Evolutionary conservation across 345 rosid genomes (phyloP).

Genomic region (Luvunga scandens): DNA sequence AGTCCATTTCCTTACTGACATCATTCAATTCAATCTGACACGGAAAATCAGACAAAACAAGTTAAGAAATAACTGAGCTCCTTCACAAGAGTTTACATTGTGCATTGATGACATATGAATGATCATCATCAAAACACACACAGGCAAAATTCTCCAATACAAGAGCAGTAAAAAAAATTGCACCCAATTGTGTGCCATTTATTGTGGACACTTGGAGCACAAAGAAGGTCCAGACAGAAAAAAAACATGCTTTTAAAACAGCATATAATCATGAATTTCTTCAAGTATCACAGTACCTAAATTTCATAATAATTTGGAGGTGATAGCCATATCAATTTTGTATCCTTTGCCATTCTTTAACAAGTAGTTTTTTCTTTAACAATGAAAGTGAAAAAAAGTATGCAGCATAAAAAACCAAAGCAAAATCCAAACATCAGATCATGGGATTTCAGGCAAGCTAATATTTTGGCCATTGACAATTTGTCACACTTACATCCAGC

Average conservation of each 20-base stretch:
- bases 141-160: not conserved
- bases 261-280: not conserved
- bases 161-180: not conserved
- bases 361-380: not conserved
- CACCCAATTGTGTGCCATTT: not conserved
- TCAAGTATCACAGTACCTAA: not conserved
- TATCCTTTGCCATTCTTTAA: not conserved
- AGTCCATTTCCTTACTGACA: constrained; percentile 99
- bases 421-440: not conserved
- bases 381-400: not conserved
- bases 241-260: not conserved
- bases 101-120: not conserved
- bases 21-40: constrained; percentile 93
- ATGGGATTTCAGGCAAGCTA: not conserved
- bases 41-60: constrained; percentile 5
- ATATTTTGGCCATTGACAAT: not conserved
- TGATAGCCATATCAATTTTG: not conserved
- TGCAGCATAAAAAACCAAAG: not conserved
- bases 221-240: not conserved
- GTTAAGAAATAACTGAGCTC: not conserved
- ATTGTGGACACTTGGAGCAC: not conserved
- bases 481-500: not conserved
- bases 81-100: not conserved
- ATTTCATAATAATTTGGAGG: not conserved
- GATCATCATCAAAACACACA: not conserved